phyloP scores from a whole-genome alignment of 2,329 filamentous ascomycete genomes.

The Paecilomyces niveus region DNA sequence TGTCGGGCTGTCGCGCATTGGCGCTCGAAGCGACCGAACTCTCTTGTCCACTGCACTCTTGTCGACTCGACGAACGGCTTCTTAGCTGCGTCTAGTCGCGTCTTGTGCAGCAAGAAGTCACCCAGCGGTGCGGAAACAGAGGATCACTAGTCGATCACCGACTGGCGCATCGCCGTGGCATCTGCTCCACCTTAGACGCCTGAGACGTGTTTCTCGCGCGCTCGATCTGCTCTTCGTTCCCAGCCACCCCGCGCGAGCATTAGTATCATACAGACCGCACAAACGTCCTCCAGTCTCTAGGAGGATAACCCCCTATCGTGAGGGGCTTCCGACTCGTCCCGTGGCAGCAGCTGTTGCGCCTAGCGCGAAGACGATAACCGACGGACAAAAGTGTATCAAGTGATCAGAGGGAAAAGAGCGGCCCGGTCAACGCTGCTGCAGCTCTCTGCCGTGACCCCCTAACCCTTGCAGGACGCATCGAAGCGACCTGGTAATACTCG shows the following conservation, averaged over 20 bases:
- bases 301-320: not conserved
- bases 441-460: not conserved
- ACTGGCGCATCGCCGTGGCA: not conserved
- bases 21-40: not conserved
- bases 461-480: not conserved
- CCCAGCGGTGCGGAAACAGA: not conserved
- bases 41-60: not conserved
- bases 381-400: not conserved
- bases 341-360: not conserved
- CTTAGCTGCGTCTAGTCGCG: not conserved
- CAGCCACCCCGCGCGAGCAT: not conserved
- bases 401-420: not conserved
- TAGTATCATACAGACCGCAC: not conserved
- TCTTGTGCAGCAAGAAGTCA: not conserved
- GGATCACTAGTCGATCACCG: not conserved
- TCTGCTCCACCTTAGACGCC: conserved; percentile 1
- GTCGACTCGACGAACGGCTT: not conserved
- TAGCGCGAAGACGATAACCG: not conserved
- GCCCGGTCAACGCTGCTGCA: not conserved
- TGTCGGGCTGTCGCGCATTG: not conserved
- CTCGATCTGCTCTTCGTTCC: not conserved
- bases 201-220: conserved; percentile 1
- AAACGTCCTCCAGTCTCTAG: not conserved
- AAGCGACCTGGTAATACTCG: not conserved
- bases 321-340: not conserved